phyloP scores from a whole-genome alignment of 75 land plant genomes.

The Selaginella moellendorffii region DNA sequence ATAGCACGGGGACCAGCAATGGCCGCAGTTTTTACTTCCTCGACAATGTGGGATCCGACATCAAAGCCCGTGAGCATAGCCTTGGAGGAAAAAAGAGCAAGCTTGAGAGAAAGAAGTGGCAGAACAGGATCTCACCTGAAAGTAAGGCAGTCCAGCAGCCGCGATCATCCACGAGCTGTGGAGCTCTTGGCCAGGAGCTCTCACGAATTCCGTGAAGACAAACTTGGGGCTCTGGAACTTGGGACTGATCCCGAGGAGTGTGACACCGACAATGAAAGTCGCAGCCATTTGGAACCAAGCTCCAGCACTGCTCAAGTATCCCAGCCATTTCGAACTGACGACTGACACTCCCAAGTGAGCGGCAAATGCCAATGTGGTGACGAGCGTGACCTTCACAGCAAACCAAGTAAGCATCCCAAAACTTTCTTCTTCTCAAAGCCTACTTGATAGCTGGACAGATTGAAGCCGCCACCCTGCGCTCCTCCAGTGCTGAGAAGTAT shows the following conservation, averaged over 20 bases:
- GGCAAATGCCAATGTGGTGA: not conserved
- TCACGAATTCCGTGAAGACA: conserved; percentile 8
- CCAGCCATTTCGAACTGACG: conserved; percentile 5
- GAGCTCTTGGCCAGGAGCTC: not conserved
- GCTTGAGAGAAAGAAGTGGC: too few species aligned
- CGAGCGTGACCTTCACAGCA: not conserved
- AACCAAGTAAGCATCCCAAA: not conserved
- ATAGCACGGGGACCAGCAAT: conserved; percentile 9
- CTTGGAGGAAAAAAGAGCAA: too few species aligned
- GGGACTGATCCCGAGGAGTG: not conserved
- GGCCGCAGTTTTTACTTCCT: conserved; percentile 3
- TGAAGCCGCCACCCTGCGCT: not conserved
- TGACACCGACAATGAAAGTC: not conserved
- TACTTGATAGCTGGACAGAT: not conserved
- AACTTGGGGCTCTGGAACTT: not conserved
- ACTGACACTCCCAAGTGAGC: not conserved
- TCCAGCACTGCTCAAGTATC: not conserved
- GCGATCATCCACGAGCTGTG: not conserved
- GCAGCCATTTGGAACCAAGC: conserved; percentile 7
- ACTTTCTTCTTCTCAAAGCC: not conserved
- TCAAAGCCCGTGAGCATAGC: conserved; percentile 11
- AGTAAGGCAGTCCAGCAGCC: not conserved
- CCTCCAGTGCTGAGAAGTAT: conserved; percentile 1
- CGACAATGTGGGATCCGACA: conserved; percentile 7
- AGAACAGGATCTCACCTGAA: too few species aligned